Percentiles rank a stretch among this genome's conserved stretches.
These are phyloP conservation scores for Scorias spongiosa DNA, from an alignment of 2,329 filamentous ascomycete species.

Conservation along the genomic window DNA sequence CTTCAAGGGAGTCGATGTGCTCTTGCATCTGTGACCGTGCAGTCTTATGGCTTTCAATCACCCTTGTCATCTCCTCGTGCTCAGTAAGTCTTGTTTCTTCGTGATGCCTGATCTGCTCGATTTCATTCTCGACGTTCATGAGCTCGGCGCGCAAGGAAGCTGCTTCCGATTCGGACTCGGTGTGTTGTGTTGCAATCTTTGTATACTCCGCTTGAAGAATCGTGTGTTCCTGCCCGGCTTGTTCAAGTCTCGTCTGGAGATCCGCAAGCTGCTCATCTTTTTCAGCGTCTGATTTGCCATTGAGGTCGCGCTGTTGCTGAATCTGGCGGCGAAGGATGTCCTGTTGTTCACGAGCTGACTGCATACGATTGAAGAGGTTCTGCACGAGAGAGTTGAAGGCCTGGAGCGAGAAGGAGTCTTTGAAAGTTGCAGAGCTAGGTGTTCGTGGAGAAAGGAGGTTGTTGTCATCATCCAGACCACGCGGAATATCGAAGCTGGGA, in stretches of 20 bases:
- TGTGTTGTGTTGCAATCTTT: slow-evolving; percentile 13
- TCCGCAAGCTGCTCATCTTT: slow-evolving; percentile 23
- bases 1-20: slow-evolving; percentile 17
- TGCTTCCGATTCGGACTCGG: slow-evolving; percentile 15
- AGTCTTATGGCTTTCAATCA: slow-evolving; percentile 17
- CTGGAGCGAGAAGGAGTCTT: slow-evolving; percentile 45
- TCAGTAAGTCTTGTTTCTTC: slow-evolving; percentile 17
- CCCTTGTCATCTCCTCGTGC: slow-evolving; percentile 11
- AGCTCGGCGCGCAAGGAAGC: slow-evolving; percentile 21
- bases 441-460: slow-evolving; percentile 3
- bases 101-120: slow-evolving; percentile 15
- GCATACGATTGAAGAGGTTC: slow-evolving; percentile 62
- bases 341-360: slow-evolving; percentile 71
- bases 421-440: slow-evolving; percentile 18
- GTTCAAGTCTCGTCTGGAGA: slow-evolving; percentile 14
- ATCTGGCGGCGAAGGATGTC: slow-evolving; percentile 79
- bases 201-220: slow-evolving; percentile 15
- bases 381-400: slow-evolving; percentile 69
- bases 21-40: slow-evolving; percentile 20
- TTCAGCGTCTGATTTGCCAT: slow-evolving; percentile 63
- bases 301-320: slow-evolving; percentile 86
- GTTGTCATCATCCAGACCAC: slow-evolving; percentile 16
- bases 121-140: slow-evolving; percentile 26
- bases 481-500: slow-evolving; percentile 3
- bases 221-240: slow-evolving; percentile 9